A percentile compares a stretch with the other conserved stretches of the same genome.
Conservation (phyloP, 2,329 filamentous ascomycete genomes). For the Tolypocladium capitatum region DNA sequence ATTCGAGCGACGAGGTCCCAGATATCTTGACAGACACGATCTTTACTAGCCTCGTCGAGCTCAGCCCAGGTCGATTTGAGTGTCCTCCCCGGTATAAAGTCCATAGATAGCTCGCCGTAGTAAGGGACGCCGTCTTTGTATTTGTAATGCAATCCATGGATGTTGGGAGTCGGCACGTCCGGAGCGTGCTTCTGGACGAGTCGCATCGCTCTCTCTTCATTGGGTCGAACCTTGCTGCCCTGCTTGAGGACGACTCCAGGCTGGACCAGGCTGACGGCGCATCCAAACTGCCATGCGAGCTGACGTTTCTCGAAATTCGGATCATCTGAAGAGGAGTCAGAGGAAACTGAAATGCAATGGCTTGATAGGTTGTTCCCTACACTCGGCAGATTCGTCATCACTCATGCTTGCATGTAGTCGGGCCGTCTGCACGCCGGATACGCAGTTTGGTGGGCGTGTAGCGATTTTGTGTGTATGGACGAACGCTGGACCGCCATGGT, state of each 20-base stretch:
- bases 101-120: slow-evolving; percentile 4
- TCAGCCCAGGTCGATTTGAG: slow-evolving; percentile 3
- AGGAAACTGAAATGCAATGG: not conserved
- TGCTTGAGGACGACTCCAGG: slow-evolving; percentile 4
- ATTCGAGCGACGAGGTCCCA: slow-evolving; percentile 5
- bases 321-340: not conserved
- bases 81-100: slow-evolving; percentile 2
- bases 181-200: slow-evolving; percentile 3
- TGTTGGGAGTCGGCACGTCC: slow-evolving; percentile 1
- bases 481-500: no score
- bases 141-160: slow-evolving; percentile 1
- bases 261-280: slow-evolving; percentile 2
- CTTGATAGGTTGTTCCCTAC: not conserved
- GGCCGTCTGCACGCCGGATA: not conserved
- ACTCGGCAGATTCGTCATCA: not conserved
- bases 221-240: slow-evolving; percentile 6
- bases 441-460: no score
- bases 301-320: not conserved
- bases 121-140: not conserved
- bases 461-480: not conserved
- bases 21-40: slow-evolving; percentile 5
- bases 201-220: slow-evolving; percentile 5
- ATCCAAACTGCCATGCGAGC: slow-evolving; percentile 1
- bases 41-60: slow-evolving; percentile 3
- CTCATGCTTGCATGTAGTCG: not conserved